phyloP scores from a whole-genome alignment of 1,284 basidiomycete genomes.

The Heterobasidion irregulare region DNA sequence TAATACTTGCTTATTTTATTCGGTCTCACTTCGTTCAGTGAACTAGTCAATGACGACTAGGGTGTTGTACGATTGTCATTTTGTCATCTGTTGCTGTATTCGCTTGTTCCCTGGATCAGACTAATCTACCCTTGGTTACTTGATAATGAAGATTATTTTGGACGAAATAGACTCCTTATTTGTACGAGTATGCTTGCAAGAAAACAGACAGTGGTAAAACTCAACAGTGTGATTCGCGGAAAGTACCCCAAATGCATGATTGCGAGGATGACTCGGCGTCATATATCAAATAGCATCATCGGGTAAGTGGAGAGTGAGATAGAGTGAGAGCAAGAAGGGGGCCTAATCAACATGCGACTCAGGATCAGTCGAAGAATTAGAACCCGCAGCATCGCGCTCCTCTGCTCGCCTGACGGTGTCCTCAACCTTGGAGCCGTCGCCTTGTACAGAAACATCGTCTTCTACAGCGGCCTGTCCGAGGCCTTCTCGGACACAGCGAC shows the following conservation, averaged over 20 bases:
- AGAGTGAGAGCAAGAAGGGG: too few relatives aligned
- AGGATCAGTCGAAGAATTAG: not conserved
- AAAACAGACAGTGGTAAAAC: too few relatives aligned
- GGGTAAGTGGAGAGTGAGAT: too few relatives aligned
- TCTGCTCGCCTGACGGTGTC: constrained; percentile 33
- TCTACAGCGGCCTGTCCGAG: constrained; percentile 7
- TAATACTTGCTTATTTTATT: not conserved
- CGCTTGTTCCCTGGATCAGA: not conserved
- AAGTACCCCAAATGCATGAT: too few relatives aligned
- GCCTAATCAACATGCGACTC: not conserved
- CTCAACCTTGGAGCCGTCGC: constrained; percentile 54
- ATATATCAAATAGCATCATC: too few relatives aligned
- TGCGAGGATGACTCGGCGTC: too few relatives aligned
- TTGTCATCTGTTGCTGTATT: not conserved
- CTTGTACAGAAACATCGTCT: constrained; percentile 25
- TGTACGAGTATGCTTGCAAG: too few relatives aligned
- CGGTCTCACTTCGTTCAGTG: not conserved
- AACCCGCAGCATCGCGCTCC: not conserved
- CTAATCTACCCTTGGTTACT: not conserved
- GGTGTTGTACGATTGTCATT: not conserved
- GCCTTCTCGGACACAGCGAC: constrained; percentile 51
- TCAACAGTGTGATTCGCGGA: too few relatives aligned
- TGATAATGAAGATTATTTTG: not conserved
- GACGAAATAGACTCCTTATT: too few relatives aligned
- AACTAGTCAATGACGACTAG: not conserved